A percentile compares a stretch with the other conserved stretches of the same genome.
Evolutionary conservation across 2,329 filamentous ascomycete genomes (phyloP).

Genomic region (Geosmithia flava): DNA sequence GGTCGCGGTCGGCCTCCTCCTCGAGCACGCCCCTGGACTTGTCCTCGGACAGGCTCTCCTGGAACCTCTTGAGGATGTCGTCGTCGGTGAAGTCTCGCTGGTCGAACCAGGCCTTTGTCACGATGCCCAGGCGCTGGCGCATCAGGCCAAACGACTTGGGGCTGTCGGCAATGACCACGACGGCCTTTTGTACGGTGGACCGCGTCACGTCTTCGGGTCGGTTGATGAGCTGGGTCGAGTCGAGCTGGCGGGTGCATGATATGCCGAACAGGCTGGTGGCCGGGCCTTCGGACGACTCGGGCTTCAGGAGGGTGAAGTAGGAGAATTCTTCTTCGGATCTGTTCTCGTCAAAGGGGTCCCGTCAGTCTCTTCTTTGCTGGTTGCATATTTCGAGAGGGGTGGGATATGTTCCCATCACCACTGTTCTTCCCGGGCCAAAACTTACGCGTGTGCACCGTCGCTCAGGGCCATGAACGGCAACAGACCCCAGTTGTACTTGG

Average conservation of each 20-base stretch:
- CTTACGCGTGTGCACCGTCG: conserved; percentile 87
- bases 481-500: conserved; percentile 78
- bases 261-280: conserved; percentile 89
- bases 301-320: conserved; percentile 82
- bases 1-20: conserved; percentile 65
- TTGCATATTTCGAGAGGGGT: no score
- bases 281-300: conserved; percentile 37
- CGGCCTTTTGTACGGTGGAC: conserved; percentile 94
- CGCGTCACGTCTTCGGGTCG: conserved; percentile 85
- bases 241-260: conserved; percentile 84
- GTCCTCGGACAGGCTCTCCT: conserved; percentile 70
- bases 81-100: conserved; percentile 86
- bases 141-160: conserved; percentile 85
- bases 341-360: conserved; percentile 2
- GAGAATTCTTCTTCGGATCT: conserved; percentile 93
- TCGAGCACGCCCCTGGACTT: conserved; percentile 42
- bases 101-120: conserved; percentile 92
- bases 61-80: conserved; percentile 82
- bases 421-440: background rate
- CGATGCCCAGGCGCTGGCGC: conserved; percentile 77
- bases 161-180: conserved; percentile 86
- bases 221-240: conserved; percentile 63
- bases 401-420: no score
- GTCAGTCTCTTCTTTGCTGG: no score
- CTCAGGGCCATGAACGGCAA: conserved; percentile 95